These are phyloP conservation scores for Phytophthora idaei DNA, from an alignment of 352 stramenopile genomes.

Conservation along the genomic window DNA sequence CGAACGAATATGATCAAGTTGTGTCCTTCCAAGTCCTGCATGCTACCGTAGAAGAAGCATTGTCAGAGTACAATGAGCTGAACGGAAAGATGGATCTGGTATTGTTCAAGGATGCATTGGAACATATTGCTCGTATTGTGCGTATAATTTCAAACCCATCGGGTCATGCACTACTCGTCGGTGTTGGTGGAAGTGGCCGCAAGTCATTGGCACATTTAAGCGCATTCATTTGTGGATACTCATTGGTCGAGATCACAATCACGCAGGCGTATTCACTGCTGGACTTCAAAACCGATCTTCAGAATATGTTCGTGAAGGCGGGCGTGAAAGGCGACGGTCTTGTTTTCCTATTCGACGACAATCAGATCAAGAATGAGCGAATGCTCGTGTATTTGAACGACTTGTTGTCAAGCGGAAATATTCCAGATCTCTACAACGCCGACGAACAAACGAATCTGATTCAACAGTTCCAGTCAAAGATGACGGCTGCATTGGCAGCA, in stretches of 20 bases:
- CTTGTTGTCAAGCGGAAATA: slow-evolving; percentile 91
- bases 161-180: slow-evolving; percentile 94
- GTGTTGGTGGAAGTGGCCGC: slow-evolving; percentile 93
- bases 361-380: slow-evolving; percentile 94
- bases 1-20: slow-evolving; percentile 94
- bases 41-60: slow-evolving; percentile 83
- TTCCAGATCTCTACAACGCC: slow-evolving; percentile 91
- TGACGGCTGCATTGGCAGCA: slow-evolving; percentile 67
- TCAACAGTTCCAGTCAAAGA: slow-evolving; percentile 86
- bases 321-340: slow-evolving; percentile 93
- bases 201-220: slow-evolving; percentile 92
- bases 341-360: slow-evolving; percentile 93
- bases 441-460: slow-evolving; percentile 93
- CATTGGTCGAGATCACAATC: slow-evolving; percentile 91
- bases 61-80: slow-evolving; percentile 94
- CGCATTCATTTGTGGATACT: slow-evolving; percentile 92
- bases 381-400: slow-evolving; percentile 97
- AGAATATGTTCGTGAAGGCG: slow-evolving; percentile 89
- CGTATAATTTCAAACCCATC: slow-evolving; percentile 95
- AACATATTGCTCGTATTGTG: slow-evolving; percentile 94
- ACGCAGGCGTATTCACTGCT: slow-evolving; percentile 89
- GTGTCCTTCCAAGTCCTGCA: slow-evolving; percentile 69
- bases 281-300: slow-evolving; percentile 96
- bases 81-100: slow-evolving; percentile 95
- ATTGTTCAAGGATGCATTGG: slow-evolving; percentile 96